Evolutionary conservation across 495 filamentous ascomycete species (phyloP), one percentile per base, ranked within the genome.

Genomic region (Delitschia confertaspora): DNA sequence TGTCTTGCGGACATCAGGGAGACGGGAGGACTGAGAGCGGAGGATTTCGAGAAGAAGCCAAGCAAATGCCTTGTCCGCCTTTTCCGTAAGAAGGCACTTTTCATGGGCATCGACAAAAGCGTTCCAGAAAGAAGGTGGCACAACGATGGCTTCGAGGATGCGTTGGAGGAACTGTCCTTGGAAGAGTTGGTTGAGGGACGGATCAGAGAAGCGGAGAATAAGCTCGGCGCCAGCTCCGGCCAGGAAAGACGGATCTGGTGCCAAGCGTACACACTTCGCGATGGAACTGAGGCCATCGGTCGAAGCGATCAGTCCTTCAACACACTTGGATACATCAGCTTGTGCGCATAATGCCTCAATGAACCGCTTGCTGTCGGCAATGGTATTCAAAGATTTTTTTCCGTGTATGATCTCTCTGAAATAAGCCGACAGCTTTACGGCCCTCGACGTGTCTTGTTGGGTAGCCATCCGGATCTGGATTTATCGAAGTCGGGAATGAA

Each of bases 71-170:
- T 68, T 56, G 1, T 66, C 47, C 0, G 64, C 63, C 11, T 62
- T 44, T 3, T 61, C 38, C 0, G 64, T 52, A 17, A 84, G 61
- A 3, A 58, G 27, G 11, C 59, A 41, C 0, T 46, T 47, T 3
- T 50, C 49, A 39, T 71, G 71, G 0, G 72, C 52, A 0, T 65
- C 42, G n/a, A 75, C 27, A 5, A 82, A 60, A 0, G 68, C 63
- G 33, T 73, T 63, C 79, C 79, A 84, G 21, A 84, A 67, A 0
- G 71, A 68, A 0, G 74, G 75, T 0, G 82, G 80, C 14, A 79
- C 65, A 0, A 73, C 62, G 5, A 83, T 66, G 11, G 57, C 48
- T 6, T 64, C 43, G 3, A 85, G 51, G 21, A 84, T 30, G 26
- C 76, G 61, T 4, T 63, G 60, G 0, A 85, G 64, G 30, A 79